Conservation (phyloP, 306 rosid genomes). For the Astragalus glycyphyllos region DNA sequence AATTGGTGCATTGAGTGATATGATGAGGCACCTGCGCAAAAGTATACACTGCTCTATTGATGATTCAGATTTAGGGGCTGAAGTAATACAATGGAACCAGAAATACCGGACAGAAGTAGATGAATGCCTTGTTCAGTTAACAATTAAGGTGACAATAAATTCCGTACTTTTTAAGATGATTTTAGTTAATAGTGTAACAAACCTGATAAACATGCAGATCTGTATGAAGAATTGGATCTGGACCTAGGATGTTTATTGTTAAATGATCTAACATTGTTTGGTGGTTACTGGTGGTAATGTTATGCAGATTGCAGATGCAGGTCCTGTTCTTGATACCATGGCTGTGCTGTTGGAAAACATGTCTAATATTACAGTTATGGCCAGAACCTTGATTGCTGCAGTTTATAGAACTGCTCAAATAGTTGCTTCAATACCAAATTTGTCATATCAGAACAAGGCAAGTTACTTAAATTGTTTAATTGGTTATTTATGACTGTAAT, state of each 20-base stretch:
- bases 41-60: constrained; percentile 91
- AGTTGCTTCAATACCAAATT: constrained; percentile 87
- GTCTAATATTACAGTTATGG: constrained; percentile 75
- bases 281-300: constrained; percentile 46
- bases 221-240: constrained; percentile 27
- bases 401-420: constrained; percentile 90
- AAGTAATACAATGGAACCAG: constrained; percentile 79
- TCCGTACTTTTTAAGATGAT: constrained; percentile 28
- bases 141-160: constrained; percentile 70
- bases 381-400: constrained; percentile 83
- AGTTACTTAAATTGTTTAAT: constrained; percentile 48
- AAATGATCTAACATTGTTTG: constrained; percentile 43
- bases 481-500: constrained; percentile 34
- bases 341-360: constrained; percentile 87
- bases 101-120: constrained; percentile 74
- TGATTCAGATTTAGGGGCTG: constrained; percentile 75
- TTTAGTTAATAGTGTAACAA: constrained; percentile 33
- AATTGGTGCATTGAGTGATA: constrained; percentile 77
- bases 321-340: constrained; percentile 92
- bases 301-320: constrained; percentile 86
- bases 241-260: constrained; percentile 30
- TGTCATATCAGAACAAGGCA: constrained; percentile 94
- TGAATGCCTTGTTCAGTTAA: constrained; percentile 82
- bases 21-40: constrained; percentile 90
- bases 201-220: constrained; percentile 29